These are phyloP conservation scores for Colletotrichum sp. DNA, from an alignment of 2,329 filamentous ascomycete genomes.

Conservation along the genomic window DNA sequence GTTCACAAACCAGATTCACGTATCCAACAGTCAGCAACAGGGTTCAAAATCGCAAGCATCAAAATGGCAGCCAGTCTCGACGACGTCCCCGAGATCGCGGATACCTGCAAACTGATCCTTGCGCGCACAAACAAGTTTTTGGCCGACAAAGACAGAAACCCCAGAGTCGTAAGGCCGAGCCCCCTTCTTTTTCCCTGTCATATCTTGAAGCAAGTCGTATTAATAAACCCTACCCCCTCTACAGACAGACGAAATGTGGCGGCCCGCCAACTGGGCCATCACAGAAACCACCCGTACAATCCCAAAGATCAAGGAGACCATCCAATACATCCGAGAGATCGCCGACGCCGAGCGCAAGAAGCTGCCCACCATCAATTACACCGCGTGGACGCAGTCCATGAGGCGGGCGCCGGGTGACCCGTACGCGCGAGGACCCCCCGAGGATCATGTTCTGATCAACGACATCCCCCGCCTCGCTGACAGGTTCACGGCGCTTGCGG, in stretches of 20 bases:
- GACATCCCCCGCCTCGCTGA: neutral
- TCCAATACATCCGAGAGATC: neutral
- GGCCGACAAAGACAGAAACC: neutral
- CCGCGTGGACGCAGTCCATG: neutral
- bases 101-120: neutral
- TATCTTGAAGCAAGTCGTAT: neutral
- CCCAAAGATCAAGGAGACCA: neutral
- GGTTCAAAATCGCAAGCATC: neutral
- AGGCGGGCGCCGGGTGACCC: neutral
- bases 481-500: neutral
- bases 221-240: neutral
- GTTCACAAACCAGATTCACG: neutral
- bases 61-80: neutral
- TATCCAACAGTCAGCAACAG: neutral
- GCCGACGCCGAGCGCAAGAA: neutral
- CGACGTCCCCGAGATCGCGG: neutral
- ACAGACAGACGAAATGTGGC: neutral
- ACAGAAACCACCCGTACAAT: neutral
- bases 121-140: neutral
- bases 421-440: neutral
- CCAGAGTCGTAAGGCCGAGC: neutral
- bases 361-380: neutral
- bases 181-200: neutral
- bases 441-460: neutral
- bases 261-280: neutral